These are phyloP conservation scores for Xylariomycetidae sp. DNA, from an alignment of 2,329 filamentous ascomycete genomes.

Conservation along the genomic window DNA sequence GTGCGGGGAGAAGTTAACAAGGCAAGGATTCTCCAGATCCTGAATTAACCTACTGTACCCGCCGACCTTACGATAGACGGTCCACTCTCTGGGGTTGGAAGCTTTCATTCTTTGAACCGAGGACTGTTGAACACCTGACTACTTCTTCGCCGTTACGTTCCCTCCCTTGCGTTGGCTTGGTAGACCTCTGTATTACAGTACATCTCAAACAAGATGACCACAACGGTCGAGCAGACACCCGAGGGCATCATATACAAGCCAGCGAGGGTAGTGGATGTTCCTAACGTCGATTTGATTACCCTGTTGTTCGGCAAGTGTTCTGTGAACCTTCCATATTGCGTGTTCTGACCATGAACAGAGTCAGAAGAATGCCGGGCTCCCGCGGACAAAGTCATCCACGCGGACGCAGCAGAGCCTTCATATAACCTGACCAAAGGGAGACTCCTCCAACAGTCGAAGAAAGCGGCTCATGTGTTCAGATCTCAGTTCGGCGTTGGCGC, in stretches of 20 bases:
- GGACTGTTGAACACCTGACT: too few species aligned
- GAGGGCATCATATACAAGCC: slow-evolving; percentile 34
- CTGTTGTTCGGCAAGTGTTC: slow-evolving; percentile 34
- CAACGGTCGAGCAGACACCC: slow-evolving; percentile 20
- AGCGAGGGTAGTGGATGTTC: slow-evolving; percentile 26
- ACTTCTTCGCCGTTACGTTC: too few species aligned
- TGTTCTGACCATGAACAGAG: slow-evolving; percentile 23
- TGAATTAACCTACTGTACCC: too few species aligned
- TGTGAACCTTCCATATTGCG: background rate
- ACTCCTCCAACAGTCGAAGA: slow-evolving; percentile 41
- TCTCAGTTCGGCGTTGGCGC: slow-evolving; percentile 18
- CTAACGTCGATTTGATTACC: slow-evolving; percentile 36
- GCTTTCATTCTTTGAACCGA: too few species aligned
- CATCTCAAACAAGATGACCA: slow-evolving; percentile 22
- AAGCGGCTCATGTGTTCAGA: slow-evolving; percentile 50
- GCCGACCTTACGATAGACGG: too few species aligned
- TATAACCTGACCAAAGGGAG: slow-evolving; percentile 46
- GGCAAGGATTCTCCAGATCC: too few species aligned
- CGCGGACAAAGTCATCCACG: slow-evolving; percentile 48
- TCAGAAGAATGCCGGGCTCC: slow-evolving; percentile 26
- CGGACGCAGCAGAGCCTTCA: slow-evolving; percentile 50
- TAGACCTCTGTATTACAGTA: too few species aligned
- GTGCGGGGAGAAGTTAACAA: too few species aligned
- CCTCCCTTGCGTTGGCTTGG: background rate
- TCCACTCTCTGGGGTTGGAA: too few species aligned